Base-by-base conservation (phyloP, 495 filamentous ascomycete species). In the Tuber borchii region DNA sequence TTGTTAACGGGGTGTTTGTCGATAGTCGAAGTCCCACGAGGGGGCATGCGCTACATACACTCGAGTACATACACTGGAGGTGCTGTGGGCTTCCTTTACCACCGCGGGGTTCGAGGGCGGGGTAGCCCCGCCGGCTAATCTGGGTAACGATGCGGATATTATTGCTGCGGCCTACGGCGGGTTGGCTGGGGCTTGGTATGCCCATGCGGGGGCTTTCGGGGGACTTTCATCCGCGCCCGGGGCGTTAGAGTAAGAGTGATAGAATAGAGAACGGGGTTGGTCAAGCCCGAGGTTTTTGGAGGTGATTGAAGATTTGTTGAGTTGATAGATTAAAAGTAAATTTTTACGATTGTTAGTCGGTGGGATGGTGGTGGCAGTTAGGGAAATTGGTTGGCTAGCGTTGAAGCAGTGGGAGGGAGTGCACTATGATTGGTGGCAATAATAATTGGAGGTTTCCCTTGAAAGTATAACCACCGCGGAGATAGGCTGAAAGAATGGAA, bases 101-200 rank as follows among this genome's bases (percentile, higher is more conserved):
- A 86, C 80, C 44, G 80, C 83, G 10, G 78, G 72, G 9, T 87
- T 86, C 80, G 80, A 81, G 65, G 82, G 85, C 44, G 86, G 87
- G 0, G 86, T 83, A 10, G 73, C 87, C 73, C 83, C 79, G 45
- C 85, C 84, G 6, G 87, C 87, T 0, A 88, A 87, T 80, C 74
- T 85, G 69, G 86, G 87, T 10, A 83, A 85, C 74, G 86, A 88
- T 84, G 83, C 86, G 12, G 87, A 89, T 80, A 88, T 86, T 10
- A 87, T 86, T 14, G 86, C 84, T 12, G 87, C 86, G 8, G 83
- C 88, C 45, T 87, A 87, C 78, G 87, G 87, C 7, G 86, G 86
- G 6, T 73, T 89, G 26, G 85, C 85, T 7, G 86, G 86, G 1
- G 84, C 83, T 2, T 87, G 82, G 76, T 87, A 88, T 83, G 85